These are phyloP conservation scores for Teunomyces cretensis DNA, from an alignment of 805 yeast genomes.

Conservation along the genomic window DNA sequence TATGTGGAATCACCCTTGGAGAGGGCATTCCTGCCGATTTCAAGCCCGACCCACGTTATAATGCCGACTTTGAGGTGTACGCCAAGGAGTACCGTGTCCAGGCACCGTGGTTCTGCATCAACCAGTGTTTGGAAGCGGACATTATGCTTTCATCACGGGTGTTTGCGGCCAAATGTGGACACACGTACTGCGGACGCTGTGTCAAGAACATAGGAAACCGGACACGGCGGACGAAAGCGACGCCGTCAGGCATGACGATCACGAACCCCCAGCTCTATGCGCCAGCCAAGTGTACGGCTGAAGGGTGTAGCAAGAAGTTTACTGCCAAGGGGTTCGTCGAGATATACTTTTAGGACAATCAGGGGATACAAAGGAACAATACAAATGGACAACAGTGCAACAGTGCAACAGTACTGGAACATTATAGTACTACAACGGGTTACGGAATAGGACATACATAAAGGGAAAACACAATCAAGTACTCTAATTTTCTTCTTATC, in stretches of 20 bases:
- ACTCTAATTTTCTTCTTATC: no score
- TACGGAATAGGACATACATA: no score
- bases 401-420: neutral
- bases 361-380: neutral
- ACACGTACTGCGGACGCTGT: constrained; percentile 84
- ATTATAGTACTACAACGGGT: no score
- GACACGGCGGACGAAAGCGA: constrained; percentile 23
- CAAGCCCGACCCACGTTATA: constrained; percentile 31
- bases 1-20: constrained; percentile 75
- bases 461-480: no score
- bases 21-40: constrained; percentile 64
- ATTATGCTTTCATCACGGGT: constrained; percentile 61
- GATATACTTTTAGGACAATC: constrained; percentile 29
- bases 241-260: constrained; percentile 21
- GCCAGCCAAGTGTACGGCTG: constrained; percentile 59
- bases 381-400: no score
- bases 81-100: constrained; percentile 29
- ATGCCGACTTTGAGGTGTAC: constrained; percentile 25
- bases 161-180: constrained; percentile 75
- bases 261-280: constrained; percentile 45
- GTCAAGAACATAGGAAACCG: constrained; percentile 60
- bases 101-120: constrained; percentile 67
- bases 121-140: constrained; percentile 53
- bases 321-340: constrained; percentile 53
- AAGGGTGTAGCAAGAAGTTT: constrained; percentile 45